phyloP scores from a whole-genome alignment of 208 protist genomes.

The Entamoeba nuttalli region DNA sequence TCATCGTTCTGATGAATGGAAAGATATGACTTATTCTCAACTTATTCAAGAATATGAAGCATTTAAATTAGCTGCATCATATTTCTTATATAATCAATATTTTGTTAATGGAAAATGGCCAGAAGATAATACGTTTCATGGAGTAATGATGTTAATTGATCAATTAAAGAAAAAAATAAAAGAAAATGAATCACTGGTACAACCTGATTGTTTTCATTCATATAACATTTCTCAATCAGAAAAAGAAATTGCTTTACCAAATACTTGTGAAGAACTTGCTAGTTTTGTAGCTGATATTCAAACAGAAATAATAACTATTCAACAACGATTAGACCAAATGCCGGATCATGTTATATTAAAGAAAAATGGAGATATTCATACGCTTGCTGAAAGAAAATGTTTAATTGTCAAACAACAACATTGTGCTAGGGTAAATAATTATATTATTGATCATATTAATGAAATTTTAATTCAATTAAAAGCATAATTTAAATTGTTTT shows the following conservation, averaged over 20 bases:
- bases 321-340: not conserved
- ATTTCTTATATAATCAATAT: not conserved
- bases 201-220: not conserved
- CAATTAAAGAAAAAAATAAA: not conserved
- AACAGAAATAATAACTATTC: not conserved
- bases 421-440: not conserved
- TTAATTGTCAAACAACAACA: not conserved
- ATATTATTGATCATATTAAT: not conserved
- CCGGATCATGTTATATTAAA: not conserved
- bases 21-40: not conserved
- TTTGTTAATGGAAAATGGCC: not conserved
- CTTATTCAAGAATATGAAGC: not conserved
- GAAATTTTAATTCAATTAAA: not conserved
- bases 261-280: not conserved
- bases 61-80: not conserved
- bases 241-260: not conserved
- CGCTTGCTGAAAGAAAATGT: not conserved
- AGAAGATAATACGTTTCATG: not conserved
- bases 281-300: not conserved
- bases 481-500: too few relatives aligned
- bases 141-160: not conserved
- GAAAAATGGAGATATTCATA: not conserved
- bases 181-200: not conserved
- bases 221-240: not conserved
- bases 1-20: not conserved